Evolutionary conservation across 208 protist species (phyloP), one percentile per base, ranked within the genome.

Genomic region (Trichomonas tenax): DNA sequence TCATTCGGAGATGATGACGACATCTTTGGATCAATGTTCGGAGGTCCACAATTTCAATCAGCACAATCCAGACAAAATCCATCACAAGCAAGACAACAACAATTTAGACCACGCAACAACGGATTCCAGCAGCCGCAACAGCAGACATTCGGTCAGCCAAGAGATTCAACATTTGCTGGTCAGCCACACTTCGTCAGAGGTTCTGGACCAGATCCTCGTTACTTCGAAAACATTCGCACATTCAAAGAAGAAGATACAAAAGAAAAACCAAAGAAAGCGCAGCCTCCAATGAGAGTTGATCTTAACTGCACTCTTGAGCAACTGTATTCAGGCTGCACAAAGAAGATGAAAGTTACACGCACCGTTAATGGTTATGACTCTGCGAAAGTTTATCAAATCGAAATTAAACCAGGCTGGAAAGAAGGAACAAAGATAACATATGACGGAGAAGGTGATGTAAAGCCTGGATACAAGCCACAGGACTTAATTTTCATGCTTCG

Each of bases 371-470:
- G 86, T 23, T 8, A 38, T 17, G 26, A 93, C 15, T 1, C 26
- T 49, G 40, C 38, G 6, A 96, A 96, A 0, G 63, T 82, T 38
- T 89, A 96, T 21, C 34, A 95, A 17, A 63, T 93, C n/a, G 46
- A 58, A 31, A 34, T 96, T 15, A 40, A 95, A 36, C 48, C 63
- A 6, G 96, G 96, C 26, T 96, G 48, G 63, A 93, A 95, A 10
- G 89, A 96, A 44, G 96, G 96, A 58, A 93, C 93, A 82, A 96
- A 96, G 41, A 96, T 96, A 17, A 95, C 96, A 23, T 96, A 40
- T 49, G 31, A 86, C 0, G 96, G 84, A 36, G 95, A 96, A 40
- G 96, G 89, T 45, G 84, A 96, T 49, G 15, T 72, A 21, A 31
- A 72, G 17, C 96, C 96, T 17, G 96, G 96, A 2, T 58, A 58